Conservation (phyloP, 2,329 filamentous ascomycete species). For the Phialophora expanda region DNA sequence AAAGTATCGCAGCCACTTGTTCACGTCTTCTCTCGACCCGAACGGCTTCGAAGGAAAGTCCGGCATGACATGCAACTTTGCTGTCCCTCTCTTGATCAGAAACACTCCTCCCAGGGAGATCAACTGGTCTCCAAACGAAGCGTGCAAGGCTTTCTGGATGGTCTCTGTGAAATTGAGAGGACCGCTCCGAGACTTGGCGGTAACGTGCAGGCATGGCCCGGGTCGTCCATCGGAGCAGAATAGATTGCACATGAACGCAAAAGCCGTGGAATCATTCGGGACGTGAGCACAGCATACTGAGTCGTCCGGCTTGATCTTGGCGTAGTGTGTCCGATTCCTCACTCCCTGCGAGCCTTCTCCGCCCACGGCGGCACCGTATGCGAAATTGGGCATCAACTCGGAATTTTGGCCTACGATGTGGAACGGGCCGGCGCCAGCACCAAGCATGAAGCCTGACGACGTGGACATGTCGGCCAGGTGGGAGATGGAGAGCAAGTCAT, state of each 20-base stretch:
- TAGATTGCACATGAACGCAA: conserved; percentile 53
- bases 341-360: conserved; percentile 25
- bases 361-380: conserved; percentile 38
- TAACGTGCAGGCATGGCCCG: conserved; percentile 48
- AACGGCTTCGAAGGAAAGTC: conserved; percentile 50
- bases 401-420: conserved; percentile 51
- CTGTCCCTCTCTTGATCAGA: conserved; percentile 47
- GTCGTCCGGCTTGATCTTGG: conserved; percentile 33
- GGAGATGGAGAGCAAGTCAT: conserved; percentile 44
- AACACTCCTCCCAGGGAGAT: conserved; percentile 53
- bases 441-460: conserved; percentile 46
- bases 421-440: conserved; percentile 53
- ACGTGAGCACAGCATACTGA: conserved; percentile 37
- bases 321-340: conserved; percentile 43
- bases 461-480: conserved; percentile 47
- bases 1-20: conserved; percentile 51
- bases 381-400: conserved; percentile 51
- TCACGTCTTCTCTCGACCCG: conserved; percentile 41
- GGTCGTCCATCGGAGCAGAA: conserved; percentile 47
- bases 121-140: conserved; percentile 45
- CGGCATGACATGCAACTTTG: conserved; percentile 54
- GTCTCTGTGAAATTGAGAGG: conserved; percentile 45
- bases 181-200: conserved; percentile 42
- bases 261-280: conserved; percentile 41
- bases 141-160: conserved; percentile 43